Base-by-base conservation (phyloP, 176 grass and related monocot species). In the Thinopyrum elongatum region DNA sequence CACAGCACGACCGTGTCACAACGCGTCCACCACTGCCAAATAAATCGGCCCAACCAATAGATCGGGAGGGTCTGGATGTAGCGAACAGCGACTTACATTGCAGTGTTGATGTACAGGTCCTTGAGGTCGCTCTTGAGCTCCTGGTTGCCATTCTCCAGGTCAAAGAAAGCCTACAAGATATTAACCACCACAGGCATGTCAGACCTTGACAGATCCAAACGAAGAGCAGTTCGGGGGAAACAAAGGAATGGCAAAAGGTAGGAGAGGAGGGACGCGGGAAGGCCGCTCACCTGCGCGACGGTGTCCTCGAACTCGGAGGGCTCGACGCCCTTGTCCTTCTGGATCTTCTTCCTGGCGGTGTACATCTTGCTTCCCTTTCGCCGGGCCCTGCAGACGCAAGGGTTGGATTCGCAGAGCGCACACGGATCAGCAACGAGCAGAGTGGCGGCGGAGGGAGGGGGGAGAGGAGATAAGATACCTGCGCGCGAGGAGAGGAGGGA, bases 321-420 rank as follows among this genome's bases (percentile, higher is more conserved):
- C 81, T 95, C 95, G 4, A 98, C 78, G 83, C 88, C 95, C 89
- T 98, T 98, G 14, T 98, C 95, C 95, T 98, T 98, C 80, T 90
- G 95, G 83, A 98, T 98, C 91, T 98, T 98, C 90, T 80, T 98
- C 85, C 89, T 93, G 49, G 95, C 95, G 36, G 95, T 98, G 78
- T 90, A 98, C 95, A 98, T 98, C 80, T 83, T 94, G 33, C 70
- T 76, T 80, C 79, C 44, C 86, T 86, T 84, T 86, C 84, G 71
- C 84, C 65, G 55, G 82, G 46, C 63, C 90, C 77, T 81, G 85
- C 17, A 17, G 10, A 53, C 28, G 72, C 15, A 51, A 21, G 53
- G 81, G 39, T 65, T 65, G 55, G n/a, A 41, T 51, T 28, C 7
- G 27, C 0, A 33, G 22, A 35, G 22, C 15, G 5, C 23, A 15